A percentile compares a stretch with the other conserved stretches of the same genome.
phyloP scores from a whole-genome alignment of 2,329 filamentous ascomycete species.

The Xylariaceae sp. region DNA sequence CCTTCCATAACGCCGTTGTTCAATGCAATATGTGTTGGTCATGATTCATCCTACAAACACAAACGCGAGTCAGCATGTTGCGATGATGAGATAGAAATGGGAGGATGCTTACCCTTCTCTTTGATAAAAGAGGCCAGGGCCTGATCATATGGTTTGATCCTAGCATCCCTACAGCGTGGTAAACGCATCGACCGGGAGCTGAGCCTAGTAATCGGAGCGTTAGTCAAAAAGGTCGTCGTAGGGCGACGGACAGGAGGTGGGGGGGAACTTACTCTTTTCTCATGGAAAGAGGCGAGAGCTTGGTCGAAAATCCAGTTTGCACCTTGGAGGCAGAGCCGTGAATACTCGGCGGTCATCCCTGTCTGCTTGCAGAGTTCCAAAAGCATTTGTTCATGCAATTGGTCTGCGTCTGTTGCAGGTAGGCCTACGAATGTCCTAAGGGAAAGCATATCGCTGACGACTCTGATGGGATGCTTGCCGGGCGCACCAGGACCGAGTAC shows the following conservation, averaged over 20 bases:
- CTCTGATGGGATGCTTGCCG: constrained; percentile 59
- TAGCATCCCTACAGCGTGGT: constrained; percentile 10
- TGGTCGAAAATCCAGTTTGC: constrained; percentile 75
- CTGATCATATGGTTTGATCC: too few species aligned
- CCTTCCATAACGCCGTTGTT: constrained; percentile 21
- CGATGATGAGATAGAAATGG: too few species aligned
- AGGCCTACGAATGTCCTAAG: constrained; percentile 60
- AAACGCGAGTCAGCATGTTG: too few species aligned
- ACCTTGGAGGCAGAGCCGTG: constrained; percentile 73
- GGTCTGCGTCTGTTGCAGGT: constrained; percentile 38
- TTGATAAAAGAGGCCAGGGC: too few species aligned
- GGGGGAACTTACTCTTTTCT: constrained; percentile 57
- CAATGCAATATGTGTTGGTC: too few species aligned
- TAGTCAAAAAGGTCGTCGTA: constrained; percentile 10
- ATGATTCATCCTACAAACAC: too few species aligned
- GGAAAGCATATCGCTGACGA: constrained; percentile 74
- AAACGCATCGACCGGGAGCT: constrained; percentile 48
- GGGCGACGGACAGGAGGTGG: background rate
- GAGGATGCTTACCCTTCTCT: too few species aligned
- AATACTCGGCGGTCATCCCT: constrained; percentile 72
- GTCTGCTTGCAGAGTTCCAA: constrained; percentile 71
- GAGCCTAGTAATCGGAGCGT: constrained; percentile 30
- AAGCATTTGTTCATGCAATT: constrained; percentile 63
- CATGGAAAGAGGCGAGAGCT: constrained; percentile 69
- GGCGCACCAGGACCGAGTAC: constrained; percentile 69